Percentiles rank a stretch among this genome's conserved stretches.
Evolutionary conservation across 208 protist genomes (phyloP).

Genomic region (Trypanosoma melophagium): DNA sequence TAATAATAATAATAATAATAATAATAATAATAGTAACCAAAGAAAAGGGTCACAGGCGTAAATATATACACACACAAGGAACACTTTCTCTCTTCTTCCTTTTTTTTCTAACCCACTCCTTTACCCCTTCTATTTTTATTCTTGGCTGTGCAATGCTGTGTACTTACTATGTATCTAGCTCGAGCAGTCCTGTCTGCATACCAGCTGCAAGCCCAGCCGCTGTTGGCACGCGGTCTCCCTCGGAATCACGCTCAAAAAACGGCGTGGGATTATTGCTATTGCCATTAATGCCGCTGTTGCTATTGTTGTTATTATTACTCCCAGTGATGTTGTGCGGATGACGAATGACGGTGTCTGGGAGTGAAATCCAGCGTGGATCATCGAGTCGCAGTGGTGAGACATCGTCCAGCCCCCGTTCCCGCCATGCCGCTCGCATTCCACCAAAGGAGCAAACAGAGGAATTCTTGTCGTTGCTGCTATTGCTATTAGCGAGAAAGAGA

Average conservation of each 20-base stretch:
- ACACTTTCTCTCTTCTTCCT: too few relatives aligned
- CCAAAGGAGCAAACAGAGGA: neutral
- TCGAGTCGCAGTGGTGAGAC: conserved; percentile 25
- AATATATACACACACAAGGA: too few relatives aligned
- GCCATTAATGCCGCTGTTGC: too few relatives aligned
- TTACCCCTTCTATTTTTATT: too few relatives aligned
- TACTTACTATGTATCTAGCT: conserved; percentile 44
- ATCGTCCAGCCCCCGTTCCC: conserved; percentile 11
- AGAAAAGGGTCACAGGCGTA: too few relatives aligned
- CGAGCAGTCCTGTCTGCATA: conserved; percentile 39
- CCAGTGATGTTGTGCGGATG: too few relatives aligned
- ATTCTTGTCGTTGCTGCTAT: neutral
- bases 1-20: too few relatives aligned
- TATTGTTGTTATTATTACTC: too few relatives aligned
- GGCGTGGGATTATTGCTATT: neutral
- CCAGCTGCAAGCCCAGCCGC: conserved; percentile 6
- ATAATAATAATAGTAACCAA: too few relatives aligned
- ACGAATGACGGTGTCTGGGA: conserved; percentile 49
- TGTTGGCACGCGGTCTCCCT: conserved; percentile 31
- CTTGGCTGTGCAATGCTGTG: too few relatives aligned
- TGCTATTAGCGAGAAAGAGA: conserved; percentile 39
- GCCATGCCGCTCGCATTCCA: conserved; percentile 20
- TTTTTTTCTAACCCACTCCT: too few relatives aligned
- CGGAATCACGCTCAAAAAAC: conserved; percentile 43
- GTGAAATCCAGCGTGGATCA: conserved; percentile 54